Evolutionary conservation across 805 yeast genomes (phyloP).

Genomic region (Wickerhamomyces alni): DNA sequence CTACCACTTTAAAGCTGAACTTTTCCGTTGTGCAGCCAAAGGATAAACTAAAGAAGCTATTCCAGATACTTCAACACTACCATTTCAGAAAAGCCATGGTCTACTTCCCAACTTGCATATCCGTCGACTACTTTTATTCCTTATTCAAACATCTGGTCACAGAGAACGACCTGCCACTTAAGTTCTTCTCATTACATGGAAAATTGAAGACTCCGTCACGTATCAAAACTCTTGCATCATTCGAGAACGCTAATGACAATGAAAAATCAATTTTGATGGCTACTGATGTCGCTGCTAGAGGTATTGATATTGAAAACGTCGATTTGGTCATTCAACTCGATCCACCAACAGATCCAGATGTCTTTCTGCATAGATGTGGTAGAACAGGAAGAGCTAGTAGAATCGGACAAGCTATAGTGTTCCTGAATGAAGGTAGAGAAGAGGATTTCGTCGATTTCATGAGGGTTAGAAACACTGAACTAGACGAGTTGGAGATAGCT

Average conservation of each 20-base stretch:
- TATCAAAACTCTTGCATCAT: slow-evolving; percentile 59
- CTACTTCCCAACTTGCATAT: slow-evolving; percentile 85
- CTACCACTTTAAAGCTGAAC: slow-evolving; percentile 55
- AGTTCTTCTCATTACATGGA: slow-evolving; percentile 80
- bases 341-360: slow-evolving; percentile 90
- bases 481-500: slow-evolving; percentile 34
- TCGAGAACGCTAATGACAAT: slow-evolving; percentile 28
- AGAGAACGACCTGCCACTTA: slow-evolving; percentile 25
- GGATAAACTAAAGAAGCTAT: slow-evolving; percentile 51
- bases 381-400: slow-evolving; percentile 92
- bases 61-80: slow-evolving; percentile 46
- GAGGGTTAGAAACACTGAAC: slow-evolving; percentile 57
- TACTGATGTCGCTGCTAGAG: slow-evolving; percentile 98
- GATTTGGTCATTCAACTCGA: slow-evolving; percentile 91
- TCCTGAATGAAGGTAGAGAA: slow-evolving; percentile 72
- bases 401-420: slow-evolving; percentile 70
- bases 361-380: slow-evolving; percentile 91
- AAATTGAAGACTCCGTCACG: slow-evolving; percentile 80
- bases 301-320: slow-evolving; percentile 91
- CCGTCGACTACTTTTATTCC: slow-evolving; percentile 72
- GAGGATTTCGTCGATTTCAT: slow-evolving; percentile 77
- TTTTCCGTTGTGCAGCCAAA: slow-evolving; percentile 57
- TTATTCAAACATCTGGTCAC: slow-evolving; percentile 39
- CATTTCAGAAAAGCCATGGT: slow-evolving; percentile 78
- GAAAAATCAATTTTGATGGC: slow-evolving; percentile 65